Evolutionary conservation across 352 stramenopile species (phyloP).

Genomic region (Phytophthora podocarpi): DNA sequence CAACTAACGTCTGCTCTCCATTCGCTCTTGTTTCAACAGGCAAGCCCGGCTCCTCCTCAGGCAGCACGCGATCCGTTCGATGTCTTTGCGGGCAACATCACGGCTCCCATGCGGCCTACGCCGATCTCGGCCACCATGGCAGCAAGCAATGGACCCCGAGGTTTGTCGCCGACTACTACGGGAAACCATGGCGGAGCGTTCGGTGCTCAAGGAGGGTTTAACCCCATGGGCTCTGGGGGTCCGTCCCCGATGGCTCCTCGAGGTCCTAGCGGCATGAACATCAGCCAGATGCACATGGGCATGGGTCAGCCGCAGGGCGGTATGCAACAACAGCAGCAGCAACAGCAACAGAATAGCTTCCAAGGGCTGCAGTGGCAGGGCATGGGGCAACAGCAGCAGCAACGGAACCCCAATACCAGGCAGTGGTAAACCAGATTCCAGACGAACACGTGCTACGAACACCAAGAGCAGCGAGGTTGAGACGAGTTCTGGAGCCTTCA

Average conservation of each 20-base stretch:
- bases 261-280: constrained; percentile 68
- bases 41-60: constrained; percentile 25
- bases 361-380: constrained; percentile 84
- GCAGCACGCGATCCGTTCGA: constrained; percentile 74
- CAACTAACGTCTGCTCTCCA: neutral
- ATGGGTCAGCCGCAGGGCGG: constrained; percentile 50
- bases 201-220: constrained; percentile 43
- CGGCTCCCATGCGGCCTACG: constrained; percentile 39
- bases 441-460: neutral
- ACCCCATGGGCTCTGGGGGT: constrained; percentile 44
- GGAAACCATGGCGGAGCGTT: constrained; percentile 29
- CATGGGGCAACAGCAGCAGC: constrained; percentile 70
- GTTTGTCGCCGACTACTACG: constrained; percentile 35
- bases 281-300: constrained; percentile 86
- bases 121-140: constrained; percentile 36
- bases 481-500: neutral
- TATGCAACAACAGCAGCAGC: constrained; percentile 52
- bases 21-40: constrained; percentile 19
- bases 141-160: constrained; percentile 34
- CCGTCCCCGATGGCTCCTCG: constrained; percentile 52
- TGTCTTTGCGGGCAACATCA: constrained; percentile 55
- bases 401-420: constrained; percentile 63
- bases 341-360: constrained; percentile 70
- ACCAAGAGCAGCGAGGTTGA: constrained; percentile 6
- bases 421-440: constrained; percentile 38